Conservation (phyloP, 257 asterid genomes). For the Sherardia arvensis region DNA sequence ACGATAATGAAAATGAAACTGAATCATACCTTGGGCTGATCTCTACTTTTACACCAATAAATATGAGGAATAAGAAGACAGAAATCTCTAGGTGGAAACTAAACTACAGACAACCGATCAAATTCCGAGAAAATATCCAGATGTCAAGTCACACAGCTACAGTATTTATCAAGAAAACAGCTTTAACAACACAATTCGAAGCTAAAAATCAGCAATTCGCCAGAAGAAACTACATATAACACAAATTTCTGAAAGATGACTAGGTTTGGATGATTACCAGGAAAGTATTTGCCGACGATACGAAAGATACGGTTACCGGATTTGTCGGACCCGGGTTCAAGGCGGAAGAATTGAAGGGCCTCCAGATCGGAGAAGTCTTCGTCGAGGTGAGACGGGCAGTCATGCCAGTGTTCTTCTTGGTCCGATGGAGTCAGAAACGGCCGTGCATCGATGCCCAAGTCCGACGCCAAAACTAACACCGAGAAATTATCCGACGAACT, state of each 20-base stretch:
- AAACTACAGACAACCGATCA: neutral
- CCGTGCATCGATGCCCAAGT: conserved; percentile 78
- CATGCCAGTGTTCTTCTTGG: conserved; percentile 66
- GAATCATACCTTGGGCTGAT: neutral
- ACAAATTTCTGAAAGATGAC: neutral
- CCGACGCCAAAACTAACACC: conserved; percentile 87
- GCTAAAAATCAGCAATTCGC: neutral
- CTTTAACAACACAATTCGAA: neutral
- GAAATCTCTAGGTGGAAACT: neutral
- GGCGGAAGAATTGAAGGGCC: conserved; percentile 65
- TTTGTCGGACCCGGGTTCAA: conserved; percentile 58
- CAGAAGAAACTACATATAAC: neutral
- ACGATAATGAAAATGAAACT: neutral
- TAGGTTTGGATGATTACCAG: conserved; percentile 39
- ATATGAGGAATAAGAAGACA: too few species aligned
- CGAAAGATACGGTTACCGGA: conserved; percentile 74
- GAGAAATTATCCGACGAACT: conserved; percentile 57
- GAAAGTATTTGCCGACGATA: conserved; percentile 84
- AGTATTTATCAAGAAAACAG: neutral
- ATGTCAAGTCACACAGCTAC: neutral
- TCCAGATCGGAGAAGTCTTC: conserved; percentile 88
- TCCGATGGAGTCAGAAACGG: conserved; percentile 53
- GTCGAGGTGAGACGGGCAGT: conserved; percentile 50
- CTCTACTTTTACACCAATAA: neutral
- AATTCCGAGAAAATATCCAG: neutral